phyloP scores from a whole-genome alignment of 441 rosid species.

The Adansonia madagascariensis region DNA sequence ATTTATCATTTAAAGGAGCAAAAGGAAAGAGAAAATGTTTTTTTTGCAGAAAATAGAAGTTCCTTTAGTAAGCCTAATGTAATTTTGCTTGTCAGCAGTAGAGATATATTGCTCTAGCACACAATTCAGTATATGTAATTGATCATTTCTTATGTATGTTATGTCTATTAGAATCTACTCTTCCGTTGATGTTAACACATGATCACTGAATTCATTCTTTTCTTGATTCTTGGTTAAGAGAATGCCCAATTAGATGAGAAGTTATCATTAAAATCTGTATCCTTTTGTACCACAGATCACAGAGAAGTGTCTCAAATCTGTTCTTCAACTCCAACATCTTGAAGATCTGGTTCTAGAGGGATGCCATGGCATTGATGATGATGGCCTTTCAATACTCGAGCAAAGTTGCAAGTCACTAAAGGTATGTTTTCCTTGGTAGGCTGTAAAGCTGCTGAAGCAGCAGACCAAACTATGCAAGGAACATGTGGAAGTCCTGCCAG shows the following conservation, averaged over 20 bases:
- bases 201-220: not conserved
- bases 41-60: not conserved
- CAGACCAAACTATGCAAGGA: not conserved
- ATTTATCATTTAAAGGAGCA: not conserved
- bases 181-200: not conserved
- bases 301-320: slow-evolving; percentile 33
- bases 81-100: not conserved
- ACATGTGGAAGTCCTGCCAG: not conserved
- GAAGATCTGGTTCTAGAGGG: slow-evolving; percentile 46
- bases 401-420: slow-evolving; percentile 38
- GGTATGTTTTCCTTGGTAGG: slow-evolving; percentile 28
- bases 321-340: slow-evolving; percentile 35
- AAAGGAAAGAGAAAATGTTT: not conserved
- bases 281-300: slow-evolving; percentile 33
- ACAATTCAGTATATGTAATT: not conserved
- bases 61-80: slow-evolving; percentile 1
- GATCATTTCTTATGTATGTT: not conserved
- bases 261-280: not conserved
- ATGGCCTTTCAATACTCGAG: slow-evolving; percentile 33
- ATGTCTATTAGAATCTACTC: not conserved
- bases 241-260: not conserved
- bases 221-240: slow-evolving; percentile 7
- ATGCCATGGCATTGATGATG: slow-evolving; percentile 43
- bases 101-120: not conserved
- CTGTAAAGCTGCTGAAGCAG: not conserved